Evolutionary conservation across 108 stramenopile species (phyloP), one percentile per base, ranked within the genome.

Genomic region (Aureococcus anophagefferens): DNA sequence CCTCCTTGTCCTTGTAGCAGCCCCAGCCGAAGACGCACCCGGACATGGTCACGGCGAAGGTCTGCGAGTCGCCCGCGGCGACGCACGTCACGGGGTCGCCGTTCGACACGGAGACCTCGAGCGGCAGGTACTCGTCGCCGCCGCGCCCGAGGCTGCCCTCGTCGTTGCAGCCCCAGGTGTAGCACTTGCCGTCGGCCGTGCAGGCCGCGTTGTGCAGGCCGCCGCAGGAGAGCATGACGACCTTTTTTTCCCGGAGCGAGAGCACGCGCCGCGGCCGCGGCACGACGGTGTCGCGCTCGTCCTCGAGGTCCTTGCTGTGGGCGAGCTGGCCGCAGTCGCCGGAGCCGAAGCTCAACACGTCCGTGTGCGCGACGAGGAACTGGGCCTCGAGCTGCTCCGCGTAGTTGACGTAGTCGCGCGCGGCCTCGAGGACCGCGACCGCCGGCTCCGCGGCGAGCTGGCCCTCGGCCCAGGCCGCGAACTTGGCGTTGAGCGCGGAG

Each of bases 81-180:
- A 35, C 31, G 18, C 51, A 28, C 63, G 31, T 35, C n/a, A 32
- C 44, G 16, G 3, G 5, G 30, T 51, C 71, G 21, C 11, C 34
- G 37, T 4, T 37, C 32, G 29, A n/a, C 32, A 33, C 7, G 4
- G 51, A 25, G 1, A 59, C 51, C 32, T 35, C 65, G 69, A 83
- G 64, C 68, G 51, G 46, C 65, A 31, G 76, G 78, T 44, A 32
- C 30, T 86, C 85, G 16, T 86, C 77, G 0, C 67, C 76, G 18
- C 46, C 68, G 65, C 89, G 68, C 28, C 93, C 94, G 59, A 97
- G 72, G 51, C 83, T 76, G 28, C 91, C 89, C 29, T 95, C 93
- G 70, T 97, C 96, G 63, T 84, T 85, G 66, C 80, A 81, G n/a
- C 96, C 96, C 89, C 92, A 97, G 29, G 91, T 82, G 66, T 86